A percentile compares a stretch with the other conserved stretches of the same genome.
These are phyloP conservation scores for Globisporangium polare DNA, from an alignment of 352 stramenopile genomes.

Conservation along the genomic window DNA sequence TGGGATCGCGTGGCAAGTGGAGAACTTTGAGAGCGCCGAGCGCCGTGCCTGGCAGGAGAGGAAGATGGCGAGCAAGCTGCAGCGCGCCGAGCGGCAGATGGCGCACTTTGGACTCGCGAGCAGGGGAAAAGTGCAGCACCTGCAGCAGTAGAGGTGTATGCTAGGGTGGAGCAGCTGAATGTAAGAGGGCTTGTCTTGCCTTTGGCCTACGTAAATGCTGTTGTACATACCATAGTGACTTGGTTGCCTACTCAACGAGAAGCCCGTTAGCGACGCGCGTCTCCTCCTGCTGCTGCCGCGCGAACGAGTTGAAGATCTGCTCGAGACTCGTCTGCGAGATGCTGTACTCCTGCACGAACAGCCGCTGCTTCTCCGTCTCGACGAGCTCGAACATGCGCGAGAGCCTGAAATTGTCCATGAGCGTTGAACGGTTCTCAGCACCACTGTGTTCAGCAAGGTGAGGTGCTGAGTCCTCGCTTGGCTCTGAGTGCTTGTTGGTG, in stretches of 20 bases:
- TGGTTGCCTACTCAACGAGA: neutral
- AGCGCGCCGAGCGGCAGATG: constrained; percentile 79
- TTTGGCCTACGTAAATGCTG: too few relatives aligned
- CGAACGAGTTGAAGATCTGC: constrained; percentile 88
- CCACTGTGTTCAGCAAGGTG: neutral
- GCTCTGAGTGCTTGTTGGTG: neutral
- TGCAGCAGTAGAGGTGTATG: neutral
- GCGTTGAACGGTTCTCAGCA: neutral
- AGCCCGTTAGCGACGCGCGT: constrained; percentile 1
- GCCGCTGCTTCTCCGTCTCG: constrained; percentile 2
- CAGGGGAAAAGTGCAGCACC: neutral
- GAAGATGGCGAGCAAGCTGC: constrained; percentile 95
- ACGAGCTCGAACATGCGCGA: constrained; percentile 14
- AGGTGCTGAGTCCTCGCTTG: neutral
- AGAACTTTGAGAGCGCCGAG: constrained; percentile 49
- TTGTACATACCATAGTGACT: too few relatives aligned
- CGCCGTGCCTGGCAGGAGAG: constrained; percentile 89
- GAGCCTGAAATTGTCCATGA: neutral
- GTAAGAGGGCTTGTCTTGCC: too few relatives aligned
- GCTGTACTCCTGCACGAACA: constrained; percentile 70
- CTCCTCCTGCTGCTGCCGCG: constrained; percentile 32
- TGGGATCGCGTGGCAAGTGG: constrained; percentile 81
- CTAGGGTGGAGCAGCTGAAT: too few relatives aligned
- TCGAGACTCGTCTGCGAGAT: constrained; percentile 83
- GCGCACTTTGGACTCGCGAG: constrained; percentile 38